phyloP scores from a whole-genome alignment of 2,329 filamentous ascomycete genomes.

The Cercospora zeae-maydis region DNA sequence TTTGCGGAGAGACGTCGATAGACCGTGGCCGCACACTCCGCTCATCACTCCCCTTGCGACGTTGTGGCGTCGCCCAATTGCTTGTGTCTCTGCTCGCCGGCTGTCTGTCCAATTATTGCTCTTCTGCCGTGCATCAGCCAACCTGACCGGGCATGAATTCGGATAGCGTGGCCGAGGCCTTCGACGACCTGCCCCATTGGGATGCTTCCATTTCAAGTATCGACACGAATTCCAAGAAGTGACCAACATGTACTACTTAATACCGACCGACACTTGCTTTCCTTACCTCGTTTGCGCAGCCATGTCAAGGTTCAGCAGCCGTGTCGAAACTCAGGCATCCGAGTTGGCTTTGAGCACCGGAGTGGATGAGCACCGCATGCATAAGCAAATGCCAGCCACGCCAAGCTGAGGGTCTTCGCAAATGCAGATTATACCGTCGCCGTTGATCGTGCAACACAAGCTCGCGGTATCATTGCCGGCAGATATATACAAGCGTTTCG shows the following conservation, averaged over 20 bases:
- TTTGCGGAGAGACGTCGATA: not conserved
- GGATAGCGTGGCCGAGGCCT: not conserved
- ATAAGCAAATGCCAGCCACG: not conserved
- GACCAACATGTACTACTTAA: too few relatives aligned
- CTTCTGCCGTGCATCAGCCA: not conserved
- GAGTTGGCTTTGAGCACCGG: not conserved
- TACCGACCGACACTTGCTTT: too few relatives aligned
- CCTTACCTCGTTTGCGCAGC: not conserved
- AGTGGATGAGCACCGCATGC: not conserved
- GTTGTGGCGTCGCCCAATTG: not conserved
- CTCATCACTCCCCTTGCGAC: not conserved
- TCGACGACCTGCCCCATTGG: not conserved
- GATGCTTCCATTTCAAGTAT: not conserved
- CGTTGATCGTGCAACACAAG: not conserved
- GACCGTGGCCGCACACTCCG: not conserved
- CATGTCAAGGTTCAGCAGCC: not conserved
- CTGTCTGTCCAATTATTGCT: not conserved
- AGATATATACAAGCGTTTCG: not conserved
- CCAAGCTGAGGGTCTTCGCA: not conserved
- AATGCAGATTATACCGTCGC: not conserved
- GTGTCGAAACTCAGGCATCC: not conserved
- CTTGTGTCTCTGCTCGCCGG: not conserved
- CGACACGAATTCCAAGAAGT: not conserved
- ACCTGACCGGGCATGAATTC: not conserved
- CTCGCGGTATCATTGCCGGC: not conserved